Evolutionary conservation across 345 rosid species (phyloP).

Genomic region (Eucalyptus pauciflora): DNA sequence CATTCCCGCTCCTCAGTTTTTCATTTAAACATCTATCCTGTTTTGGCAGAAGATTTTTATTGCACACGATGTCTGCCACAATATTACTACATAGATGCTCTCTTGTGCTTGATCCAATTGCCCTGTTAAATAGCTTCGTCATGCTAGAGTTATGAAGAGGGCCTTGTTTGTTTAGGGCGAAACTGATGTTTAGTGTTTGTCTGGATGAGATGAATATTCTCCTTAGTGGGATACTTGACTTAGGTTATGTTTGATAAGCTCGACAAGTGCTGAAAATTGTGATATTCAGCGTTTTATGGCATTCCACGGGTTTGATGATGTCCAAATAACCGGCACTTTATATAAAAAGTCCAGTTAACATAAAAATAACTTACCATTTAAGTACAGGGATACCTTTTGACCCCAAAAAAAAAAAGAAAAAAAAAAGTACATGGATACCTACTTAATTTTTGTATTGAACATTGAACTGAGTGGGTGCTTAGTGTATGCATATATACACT

Average conservation of each 20-base stretch:
- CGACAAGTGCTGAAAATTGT: background rate
- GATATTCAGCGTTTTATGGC: background rate
- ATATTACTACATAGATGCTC: background rate
- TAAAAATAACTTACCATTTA: background rate
- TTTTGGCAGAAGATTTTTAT: background rate
- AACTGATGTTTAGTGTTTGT: background rate
- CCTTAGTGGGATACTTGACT: background rate
- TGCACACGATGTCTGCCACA: background rate
- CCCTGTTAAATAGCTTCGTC: background rate
- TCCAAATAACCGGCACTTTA: background rate
- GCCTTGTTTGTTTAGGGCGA: background rate
- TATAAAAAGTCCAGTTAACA: background rate
- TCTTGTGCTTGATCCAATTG: background rate
- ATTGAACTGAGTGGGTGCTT: background rate
- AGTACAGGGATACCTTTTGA: background rate
- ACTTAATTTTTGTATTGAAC: background rate
- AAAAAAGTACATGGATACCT: background rate
- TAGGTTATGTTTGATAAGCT: background rate
- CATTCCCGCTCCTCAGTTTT: background rate
- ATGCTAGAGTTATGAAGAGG: background rate
- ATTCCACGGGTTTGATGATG: background rate
- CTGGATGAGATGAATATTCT: background rate
- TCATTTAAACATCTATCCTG: background rate
- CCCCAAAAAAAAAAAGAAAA: no score
- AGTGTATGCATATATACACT: background rate